Conservation (phyloP, 2,329 filamentous ascomycete species). For the Xylaria sp. region DNA sequence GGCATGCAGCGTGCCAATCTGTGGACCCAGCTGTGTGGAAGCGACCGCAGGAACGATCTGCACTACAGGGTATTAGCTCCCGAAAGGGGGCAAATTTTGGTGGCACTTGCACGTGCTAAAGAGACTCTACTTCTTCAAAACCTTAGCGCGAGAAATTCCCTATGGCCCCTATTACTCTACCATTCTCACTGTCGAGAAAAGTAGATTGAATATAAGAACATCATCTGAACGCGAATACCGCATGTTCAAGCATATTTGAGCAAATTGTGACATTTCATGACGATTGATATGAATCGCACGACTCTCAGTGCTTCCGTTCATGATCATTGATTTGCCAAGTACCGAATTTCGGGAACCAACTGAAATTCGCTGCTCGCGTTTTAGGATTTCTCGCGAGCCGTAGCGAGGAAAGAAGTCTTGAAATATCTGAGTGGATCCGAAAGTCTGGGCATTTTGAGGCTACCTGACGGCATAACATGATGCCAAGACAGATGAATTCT, state of each 20-base stretch:
- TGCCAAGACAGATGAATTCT: not conserved
- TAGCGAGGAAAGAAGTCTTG: conserved; percentile 3
- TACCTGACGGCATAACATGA: conserved; percentile 3
- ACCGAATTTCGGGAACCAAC: not conserved
- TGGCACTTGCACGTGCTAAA: conserved; percentile 2
- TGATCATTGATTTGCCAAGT: conserved; percentile 4
- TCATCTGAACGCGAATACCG: not conserved
- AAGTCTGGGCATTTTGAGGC: conserved; percentile 15
- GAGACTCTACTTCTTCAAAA: not conserved
- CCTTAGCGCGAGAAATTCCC: not conserved
- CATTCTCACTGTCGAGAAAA: not conserved
- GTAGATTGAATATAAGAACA: not conserved
- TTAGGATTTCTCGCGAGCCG: conserved; percentile 29
- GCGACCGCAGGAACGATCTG: not conserved
- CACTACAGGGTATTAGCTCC: not conserved
- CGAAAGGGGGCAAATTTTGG: not conserved
- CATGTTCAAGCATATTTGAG: not conserved
- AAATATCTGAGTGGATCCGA: conserved; percentile 15
- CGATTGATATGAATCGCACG: not conserved
- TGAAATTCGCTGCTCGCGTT: conserved; percentile 29
- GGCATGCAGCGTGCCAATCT: conserved; percentile 10
- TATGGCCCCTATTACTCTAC: not conserved
- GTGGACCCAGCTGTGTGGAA: conserved; percentile 1
- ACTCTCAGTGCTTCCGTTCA: not conserved
- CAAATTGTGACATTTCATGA: not conserved